A percentile compares a stretch with the other conserved stretches of the same genome.
phyloP scores from a whole-genome alignment of 164 flowering plant genomes.

The Malania oleifera region DNA sequence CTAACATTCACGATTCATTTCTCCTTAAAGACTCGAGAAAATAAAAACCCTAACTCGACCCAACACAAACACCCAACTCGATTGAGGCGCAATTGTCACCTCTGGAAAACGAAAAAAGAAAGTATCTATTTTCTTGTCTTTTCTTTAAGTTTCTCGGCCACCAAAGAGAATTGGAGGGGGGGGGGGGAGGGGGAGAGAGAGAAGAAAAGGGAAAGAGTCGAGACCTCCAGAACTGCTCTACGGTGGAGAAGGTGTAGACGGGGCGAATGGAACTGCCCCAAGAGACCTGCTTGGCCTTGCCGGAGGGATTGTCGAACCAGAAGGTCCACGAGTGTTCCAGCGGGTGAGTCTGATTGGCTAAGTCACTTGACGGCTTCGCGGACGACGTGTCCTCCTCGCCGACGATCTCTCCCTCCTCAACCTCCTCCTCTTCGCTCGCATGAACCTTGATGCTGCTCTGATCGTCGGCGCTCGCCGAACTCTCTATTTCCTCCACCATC shows the following conservation, averaged over 20 bases:
- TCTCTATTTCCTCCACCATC: constrained; percentile 20
- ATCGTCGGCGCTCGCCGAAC: constrained; percentile 5
- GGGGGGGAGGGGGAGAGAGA: neutral
- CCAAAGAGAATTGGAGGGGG: neutral
- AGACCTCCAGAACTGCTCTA: constrained; percentile 90
- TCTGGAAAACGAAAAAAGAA: no score
- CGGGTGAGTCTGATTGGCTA: constrained; percentile 34
- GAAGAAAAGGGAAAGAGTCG: neutral
- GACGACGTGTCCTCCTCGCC: constrained; percentile 30
- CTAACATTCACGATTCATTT: no score
- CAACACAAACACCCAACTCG: no score
- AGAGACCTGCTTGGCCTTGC: constrained; percentile 50
- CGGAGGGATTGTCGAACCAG: constrained; percentile 80
- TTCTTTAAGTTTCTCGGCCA: neutral
- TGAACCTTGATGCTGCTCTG: constrained; percentile 5
- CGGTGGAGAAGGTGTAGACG: constrained; percentile 69
- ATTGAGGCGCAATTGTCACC: no score
- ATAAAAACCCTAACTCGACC: no score
- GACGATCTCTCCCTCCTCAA: constrained; percentile 69
- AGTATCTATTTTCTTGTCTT: neutral
- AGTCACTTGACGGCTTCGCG: constrained; percentile 3
- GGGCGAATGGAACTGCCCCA: constrained; percentile 86
- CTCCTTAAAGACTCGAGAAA: no score
- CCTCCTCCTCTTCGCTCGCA: constrained; percentile 23
- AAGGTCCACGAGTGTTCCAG: constrained; percentile 88